These are phyloP conservation scores for Aspergillus floridensis DNA, from an alignment of 2,329 filamentous ascomycete genomes.

Conservation along the genomic window DNA sequence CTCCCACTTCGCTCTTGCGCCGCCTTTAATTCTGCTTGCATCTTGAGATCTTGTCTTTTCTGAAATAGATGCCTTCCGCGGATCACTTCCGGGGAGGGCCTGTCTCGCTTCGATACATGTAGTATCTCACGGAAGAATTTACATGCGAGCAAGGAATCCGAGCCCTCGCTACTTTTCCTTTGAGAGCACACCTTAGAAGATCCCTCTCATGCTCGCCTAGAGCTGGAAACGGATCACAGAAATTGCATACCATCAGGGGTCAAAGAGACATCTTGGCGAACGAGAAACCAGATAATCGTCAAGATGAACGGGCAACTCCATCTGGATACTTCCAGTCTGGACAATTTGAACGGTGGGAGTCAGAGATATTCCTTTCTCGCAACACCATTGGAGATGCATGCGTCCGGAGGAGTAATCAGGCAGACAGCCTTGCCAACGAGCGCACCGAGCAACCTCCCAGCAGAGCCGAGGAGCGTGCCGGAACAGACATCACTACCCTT, in stretches of 20 bases:
- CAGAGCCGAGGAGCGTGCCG: conserved; percentile 7
- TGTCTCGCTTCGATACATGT: conserved; percentile 5
- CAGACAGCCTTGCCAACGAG: conserved; percentile 5
- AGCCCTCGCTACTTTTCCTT: background rate
- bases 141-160: background rate
- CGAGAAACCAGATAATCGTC: background rate
- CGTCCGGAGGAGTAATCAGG: conserved; percentile 9
- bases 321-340: conserved; percentile 25
- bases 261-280: background rate
- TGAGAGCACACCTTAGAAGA: background rate
- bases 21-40: background rate
- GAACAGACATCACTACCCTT: conserved; percentile 15
- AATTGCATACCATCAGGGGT: background rate
- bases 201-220: background rate
- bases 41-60: background rate
- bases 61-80: conserved; percentile 2
- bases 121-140: background rate
- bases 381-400: conserved; percentile 28
- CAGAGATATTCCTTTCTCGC: conserved; percentile 28
- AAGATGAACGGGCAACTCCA: conserved; percentile 19
- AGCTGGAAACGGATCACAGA: background rate
- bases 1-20: background rate
- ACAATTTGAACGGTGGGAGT: conserved; percentile 13
- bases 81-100: background rate
- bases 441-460: background rate